phyloP scores from a whole-genome alignment of 2,329 filamentous ascomycete species.

The Colletotrichum sp. region DNA sequence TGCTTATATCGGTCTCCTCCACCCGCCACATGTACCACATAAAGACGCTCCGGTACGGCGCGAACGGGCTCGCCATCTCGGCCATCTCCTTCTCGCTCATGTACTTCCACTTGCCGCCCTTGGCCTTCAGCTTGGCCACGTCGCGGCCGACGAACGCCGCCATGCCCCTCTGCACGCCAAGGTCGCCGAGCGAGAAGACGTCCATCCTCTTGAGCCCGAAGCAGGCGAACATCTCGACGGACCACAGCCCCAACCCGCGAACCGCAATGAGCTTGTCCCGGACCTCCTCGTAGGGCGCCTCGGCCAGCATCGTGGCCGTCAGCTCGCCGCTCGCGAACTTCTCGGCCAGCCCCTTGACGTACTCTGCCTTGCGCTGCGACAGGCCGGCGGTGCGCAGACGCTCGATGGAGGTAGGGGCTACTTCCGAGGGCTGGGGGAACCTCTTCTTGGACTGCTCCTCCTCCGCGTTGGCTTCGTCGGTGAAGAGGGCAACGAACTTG shows the following conservation, averaged over 20 bases:
- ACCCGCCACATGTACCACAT: conserved; percentile 99
- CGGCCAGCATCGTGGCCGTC: conserved; percentile 75
- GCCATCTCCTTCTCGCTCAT: conserved; percentile 95
- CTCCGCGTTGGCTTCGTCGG: conserved; percentile 33
- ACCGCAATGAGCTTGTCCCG: conserved; percentile 84
- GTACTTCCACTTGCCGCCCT: conserved; percentile 91
- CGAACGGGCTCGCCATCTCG: conserved; percentile 78
- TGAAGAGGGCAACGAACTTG: conserved; percentile 81
- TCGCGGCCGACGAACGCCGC: conserved; percentile 85
- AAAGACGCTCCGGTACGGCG: conserved; percentile 87
- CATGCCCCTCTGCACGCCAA: conserved; percentile 95
- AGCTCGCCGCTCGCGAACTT: conserved; percentile 81
- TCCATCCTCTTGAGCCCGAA: conserved; percentile 95
- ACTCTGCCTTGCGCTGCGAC: conserved; percentile 94
- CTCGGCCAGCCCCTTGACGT: conserved; percentile 83
- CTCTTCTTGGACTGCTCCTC: conserved; percentile 25
- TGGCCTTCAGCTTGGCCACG: conserved; percentile 80
- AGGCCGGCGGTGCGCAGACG: conserved; percentile 83
- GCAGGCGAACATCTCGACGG: conserved; percentile 96
- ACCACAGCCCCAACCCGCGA: conserved; percentile 87
- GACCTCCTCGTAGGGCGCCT: conserved; percentile 84
- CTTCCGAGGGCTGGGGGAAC: conserved; percentile 81
- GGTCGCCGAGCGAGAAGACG: conserved; percentile 89
- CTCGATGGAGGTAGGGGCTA: conserved; percentile 67
- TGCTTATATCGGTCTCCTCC: conserved; percentile 76